A percentile compares a stretch with the other conserved stretches of the same genome.
Evolutionary conservation across 148 eudicot species (phyloP).

Genomic region (Camellia japonica): DNA sequence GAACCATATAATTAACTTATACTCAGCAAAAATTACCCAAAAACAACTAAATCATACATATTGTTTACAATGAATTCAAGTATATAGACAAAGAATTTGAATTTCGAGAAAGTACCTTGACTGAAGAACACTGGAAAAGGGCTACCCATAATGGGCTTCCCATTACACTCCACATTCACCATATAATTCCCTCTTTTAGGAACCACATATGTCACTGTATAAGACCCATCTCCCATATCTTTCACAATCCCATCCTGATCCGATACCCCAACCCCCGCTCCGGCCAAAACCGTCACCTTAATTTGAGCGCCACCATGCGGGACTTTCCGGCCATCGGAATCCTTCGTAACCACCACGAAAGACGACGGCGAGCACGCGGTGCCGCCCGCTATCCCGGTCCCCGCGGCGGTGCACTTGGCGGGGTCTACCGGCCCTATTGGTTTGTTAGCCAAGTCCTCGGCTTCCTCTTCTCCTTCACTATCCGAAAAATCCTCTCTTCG

Average conservation of each 20-base stretch:
- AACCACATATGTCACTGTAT: conserved; percentile 80
- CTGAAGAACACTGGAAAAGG: conserved; percentile 97
- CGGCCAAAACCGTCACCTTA: conserved; percentile 73
- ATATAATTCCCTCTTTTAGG: conserved; percentile 93
- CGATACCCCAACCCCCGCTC: conserved; percentile 78
- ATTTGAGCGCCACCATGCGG: conserved; percentile 63
- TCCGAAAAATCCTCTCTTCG: conserved; percentile 48
- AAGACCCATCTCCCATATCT: conserved; percentile 91
- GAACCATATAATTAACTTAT: not conserved
- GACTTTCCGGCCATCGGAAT: conserved; percentile 75
- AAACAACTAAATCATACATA: not conserved
- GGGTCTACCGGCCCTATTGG: conserved; percentile 90
- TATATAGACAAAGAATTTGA: not conserved
- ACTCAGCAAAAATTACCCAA: not conserved
- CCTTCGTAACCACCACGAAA: conserved; percentile 74
- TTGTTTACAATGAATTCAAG: not conserved
- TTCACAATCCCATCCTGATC: conserved; percentile 87
- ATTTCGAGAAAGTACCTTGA: conserved; percentile 49
- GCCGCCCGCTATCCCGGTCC: conserved; percentile 87
- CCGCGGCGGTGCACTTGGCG: conserved; percentile 79
- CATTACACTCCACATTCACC: conserved; percentile 89
- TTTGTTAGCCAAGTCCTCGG: conserved; percentile 48
- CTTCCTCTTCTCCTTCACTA: conserved; percentile 61
- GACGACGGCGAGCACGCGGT: conserved; percentile 67
- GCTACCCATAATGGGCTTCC: conserved; percentile 81